Evolutionary conservation across 2,329 filamentous ascomycete genomes (phyloP), one percentile per base, ranked within the genome.

Genomic region (Hypomyces rosellus): DNA sequence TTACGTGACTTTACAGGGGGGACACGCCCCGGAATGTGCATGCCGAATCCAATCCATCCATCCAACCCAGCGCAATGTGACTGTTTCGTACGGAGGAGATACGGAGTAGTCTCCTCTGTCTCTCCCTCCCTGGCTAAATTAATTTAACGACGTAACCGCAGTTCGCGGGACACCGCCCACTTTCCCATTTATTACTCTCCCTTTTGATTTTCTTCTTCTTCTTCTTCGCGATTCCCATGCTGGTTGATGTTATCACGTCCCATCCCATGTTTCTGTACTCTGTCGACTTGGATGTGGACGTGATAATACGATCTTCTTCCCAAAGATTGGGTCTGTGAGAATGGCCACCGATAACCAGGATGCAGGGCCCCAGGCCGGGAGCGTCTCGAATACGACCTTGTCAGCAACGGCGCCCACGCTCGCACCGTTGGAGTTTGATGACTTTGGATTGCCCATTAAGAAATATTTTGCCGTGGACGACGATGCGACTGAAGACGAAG

Each of bases 391-490:
- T 42, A 37, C 42, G 13, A 42, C 46, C 22, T 44, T 44, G 16
- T 48, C 45, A 42, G 34, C 46, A 59, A 57, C 65, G 65, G 59
- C 59, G 53, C 48, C 57, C 56, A 56, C 53, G 39, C 48, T 42
- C 8, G 44, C 56, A 60, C 50, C 50, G 53, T 51, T 55, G 45
- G 80, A 85, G 60, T 69, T 82, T 52, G 85, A 89, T 65, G 85
- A 89, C 57, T 89, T 88, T 64, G 85, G 85, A 46, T 69, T 89
- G 55, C 84, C 84, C 15, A 76, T 85, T 54, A 75, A 73, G 63
- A 78, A 74, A 59, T 75, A 65, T 60, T 59, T 65, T 59, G 68
- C 63, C 48, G 65, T 69, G 25, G 57, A 59, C 38, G 54, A 49
- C 46, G 52, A 58, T 36, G 41, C 51, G 46, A 49, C 57, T 41